A percentile compares a stretch with the other conserved stretches of the same genome.
These are phyloP conservation scores for Piromyces sp. DNA, from an alignment of 192 early-diverging fungal genomes.

Conservation along the genomic window DNA sequence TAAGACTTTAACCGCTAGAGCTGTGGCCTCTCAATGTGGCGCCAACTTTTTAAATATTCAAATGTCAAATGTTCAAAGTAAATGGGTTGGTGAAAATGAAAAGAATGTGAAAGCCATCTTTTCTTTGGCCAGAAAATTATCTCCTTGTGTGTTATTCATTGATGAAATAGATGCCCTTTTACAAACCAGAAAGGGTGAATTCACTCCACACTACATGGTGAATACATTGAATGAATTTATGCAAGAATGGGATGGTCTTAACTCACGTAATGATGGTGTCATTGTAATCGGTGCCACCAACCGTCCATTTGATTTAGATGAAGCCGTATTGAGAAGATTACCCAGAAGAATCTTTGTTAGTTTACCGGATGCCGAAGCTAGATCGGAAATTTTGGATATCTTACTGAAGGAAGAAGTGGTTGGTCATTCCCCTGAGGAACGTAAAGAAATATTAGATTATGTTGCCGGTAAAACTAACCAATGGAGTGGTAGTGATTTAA, in stretches of 20 bases:
- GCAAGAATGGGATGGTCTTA: conserved; percentile 89
- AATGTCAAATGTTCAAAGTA: conserved; percentile 61
- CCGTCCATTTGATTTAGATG: conserved; percentile 89
- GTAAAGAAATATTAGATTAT: not conserved
- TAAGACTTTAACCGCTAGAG: conserved; percentile 72
- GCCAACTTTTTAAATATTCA: conserved; percentile 60
- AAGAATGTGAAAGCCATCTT: conserved; percentile 86
- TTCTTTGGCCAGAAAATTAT: conserved; percentile 71
- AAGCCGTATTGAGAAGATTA: conserved; percentile 81
- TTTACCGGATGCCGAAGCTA: conserved; percentile 59
- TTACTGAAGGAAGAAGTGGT: conserved; percentile 66
- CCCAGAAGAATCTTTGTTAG: conserved; percentile 66
- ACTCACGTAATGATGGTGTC: conserved; percentile 10
- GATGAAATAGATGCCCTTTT: conserved; percentile 92
- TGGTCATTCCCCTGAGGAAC: conserved; percentile 23
- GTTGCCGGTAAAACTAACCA: conserved; percentile 53
- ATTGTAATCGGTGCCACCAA: conserved; percentile 64
- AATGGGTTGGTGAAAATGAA: conserved; percentile 91
- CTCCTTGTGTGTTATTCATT: conserved; percentile 92
- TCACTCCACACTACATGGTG: conserved; percentile 30
- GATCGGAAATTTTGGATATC: conserved; percentile 51
- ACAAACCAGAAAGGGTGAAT: conserved; percentile 36
- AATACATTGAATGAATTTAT: conserved; percentile 90
- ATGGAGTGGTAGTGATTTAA: conserved; percentile 87
- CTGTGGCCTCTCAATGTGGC: conserved; percentile 65